Percentiles rank a stretch among this genome's conserved stretches.
phyloP scores from a whole-genome alignment of 176 grass and related monocot genomes.

The Poa pratensis region DNA sequence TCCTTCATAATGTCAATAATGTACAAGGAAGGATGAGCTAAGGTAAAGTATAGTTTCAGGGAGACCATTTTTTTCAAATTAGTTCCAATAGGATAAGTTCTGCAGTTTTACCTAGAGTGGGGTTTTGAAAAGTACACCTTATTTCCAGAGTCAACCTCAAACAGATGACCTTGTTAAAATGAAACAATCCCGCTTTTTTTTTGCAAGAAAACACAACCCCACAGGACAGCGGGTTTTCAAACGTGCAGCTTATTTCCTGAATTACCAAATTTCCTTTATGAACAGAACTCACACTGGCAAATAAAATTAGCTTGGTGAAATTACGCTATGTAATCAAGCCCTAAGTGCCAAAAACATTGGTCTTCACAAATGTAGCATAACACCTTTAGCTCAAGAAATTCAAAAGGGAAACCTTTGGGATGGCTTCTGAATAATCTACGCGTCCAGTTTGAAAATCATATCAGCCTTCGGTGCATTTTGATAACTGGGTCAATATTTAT shows the following conservation, averaged over 20 bases:
- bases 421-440: background rate
- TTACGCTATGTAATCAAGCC: background rate
- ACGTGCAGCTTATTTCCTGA: background rate
- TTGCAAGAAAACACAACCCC: background rate
- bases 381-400: background rate
- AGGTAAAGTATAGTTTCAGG: background rate
- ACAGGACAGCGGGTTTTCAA: background rate
- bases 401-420: background rate
- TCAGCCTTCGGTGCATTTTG: background rate
- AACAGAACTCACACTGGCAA: background rate
- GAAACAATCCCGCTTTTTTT: background rate
- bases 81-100: background rate
- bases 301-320: conserved; percentile 12
- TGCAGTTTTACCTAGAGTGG: background rate
- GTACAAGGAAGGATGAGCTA: conserved; percentile 7
- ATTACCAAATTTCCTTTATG: background rate
- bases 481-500: background rate
- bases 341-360: background rate
- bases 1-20: background rate
- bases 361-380: background rate
- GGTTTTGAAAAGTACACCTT: background rate
- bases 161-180: background rate
- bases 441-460: background rate
- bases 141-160: background rate
- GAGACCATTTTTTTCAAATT: background rate